Evolutionary conservation across 768 basidiomycete species (phyloP), one percentile per base, ranked within the genome.

Genomic region (Lyophyllum atratum): DNA sequence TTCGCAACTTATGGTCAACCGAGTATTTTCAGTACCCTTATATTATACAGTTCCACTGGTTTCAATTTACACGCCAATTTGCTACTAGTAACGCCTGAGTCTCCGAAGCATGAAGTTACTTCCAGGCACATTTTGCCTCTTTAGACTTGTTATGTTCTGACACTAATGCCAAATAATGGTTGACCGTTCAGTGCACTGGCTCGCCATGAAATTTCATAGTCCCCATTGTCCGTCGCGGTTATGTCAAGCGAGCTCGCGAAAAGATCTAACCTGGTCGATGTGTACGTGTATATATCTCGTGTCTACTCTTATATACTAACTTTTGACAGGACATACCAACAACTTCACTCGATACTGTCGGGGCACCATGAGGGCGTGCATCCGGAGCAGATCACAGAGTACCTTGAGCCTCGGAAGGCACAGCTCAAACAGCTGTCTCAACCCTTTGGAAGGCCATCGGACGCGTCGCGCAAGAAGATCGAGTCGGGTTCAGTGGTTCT

Each of bases 201-300:
- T 28, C 4, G 25, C 21, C 45, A 26, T 26, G 45, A 28, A 28
- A 46, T 15, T 21, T 31, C 46, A 14, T 46, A 15, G 33, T 15
- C 43, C 37, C 37, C 25, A 4, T 49, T 21, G 39, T 52, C 47
- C 17, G 21, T 14, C 19, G 44, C 47, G 60, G 66, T 64, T 63
- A 79, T 80, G 77, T 77, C 78, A 25, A 74, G 74, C 58, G 76
- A 79, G 58, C 75, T 79, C 54, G 80, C 79, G 58, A 82, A 81
- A 68, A 84, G 88, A 61, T 90, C 89, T 50, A 82, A 85, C 67
- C 73, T 90, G 51, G 80, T 90, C 64, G 89, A 90, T 73, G 76
- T 89, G 89, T 89, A 73, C 52, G 85, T 70, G 4, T 28, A 47
- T 21, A 11, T 12, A 15, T 37, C 34, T 21, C 29, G 53, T 66